Percentiles rank a stretch among this genome's conserved stretches.
These are phyloP conservation scores for Lecanicillium sp. DNA, from an alignment of 2,329 filamentous ascomycete species.

Conservation along the genomic window DNA sequence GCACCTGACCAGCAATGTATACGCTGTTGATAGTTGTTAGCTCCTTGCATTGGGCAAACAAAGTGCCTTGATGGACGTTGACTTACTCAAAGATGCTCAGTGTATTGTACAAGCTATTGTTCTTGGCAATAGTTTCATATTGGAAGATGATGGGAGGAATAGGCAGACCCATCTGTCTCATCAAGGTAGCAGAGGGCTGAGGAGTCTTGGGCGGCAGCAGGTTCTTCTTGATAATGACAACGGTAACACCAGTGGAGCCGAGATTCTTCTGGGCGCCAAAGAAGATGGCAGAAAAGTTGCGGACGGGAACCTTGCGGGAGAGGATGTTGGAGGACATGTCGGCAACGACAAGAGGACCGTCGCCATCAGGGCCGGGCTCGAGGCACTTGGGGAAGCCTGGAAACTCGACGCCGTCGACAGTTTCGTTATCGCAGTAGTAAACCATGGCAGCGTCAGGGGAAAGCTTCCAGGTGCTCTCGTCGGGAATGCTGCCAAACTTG, in stretches of 20 bases:
- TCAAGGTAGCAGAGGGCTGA: slow-evolving; percentile 58
- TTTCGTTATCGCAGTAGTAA: slow-evolving; percentile 93
- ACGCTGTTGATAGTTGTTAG: slow-evolving; percentile 44
- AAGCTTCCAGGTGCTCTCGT: slow-evolving; percentile 68
- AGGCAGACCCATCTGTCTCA: slow-evolving; percentile 68
- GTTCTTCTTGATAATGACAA: slow-evolving; percentile 74
- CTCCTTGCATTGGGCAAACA: not conserved
- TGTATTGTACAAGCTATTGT: slow-evolving; percentile 94
- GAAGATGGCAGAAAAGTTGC: slow-evolving; percentile 78
- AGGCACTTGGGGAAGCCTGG: slow-evolving; percentile 61
- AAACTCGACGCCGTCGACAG: slow-evolving; percentile 88
- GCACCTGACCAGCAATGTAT: slow-evolving; percentile 82
- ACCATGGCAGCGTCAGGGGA: slow-evolving; percentile 63
- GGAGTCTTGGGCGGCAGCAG: slow-evolving; percentile 60
- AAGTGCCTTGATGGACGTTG: not conserved
- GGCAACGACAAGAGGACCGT: slow-evolving; percentile 70
- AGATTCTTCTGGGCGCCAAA: slow-evolving; percentile 95
- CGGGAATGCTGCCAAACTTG: slow-evolving; percentile 80
- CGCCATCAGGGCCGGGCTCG: slow-evolving; percentile 46
- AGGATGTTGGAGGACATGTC: slow-evolving; percentile 96
- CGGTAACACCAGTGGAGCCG: slow-evolving; percentile 76
- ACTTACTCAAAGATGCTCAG: slow-evolving; percentile 79
- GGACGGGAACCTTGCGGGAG: slow-evolving; percentile 65
- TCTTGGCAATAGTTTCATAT: slow-evolving; percentile 80
- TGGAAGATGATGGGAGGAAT: slow-evolving; percentile 72